phyloP scores from a whole-genome alignment of 2,329 filamentous ascomycete genomes.

The Fusarium gaditjirri region DNA sequence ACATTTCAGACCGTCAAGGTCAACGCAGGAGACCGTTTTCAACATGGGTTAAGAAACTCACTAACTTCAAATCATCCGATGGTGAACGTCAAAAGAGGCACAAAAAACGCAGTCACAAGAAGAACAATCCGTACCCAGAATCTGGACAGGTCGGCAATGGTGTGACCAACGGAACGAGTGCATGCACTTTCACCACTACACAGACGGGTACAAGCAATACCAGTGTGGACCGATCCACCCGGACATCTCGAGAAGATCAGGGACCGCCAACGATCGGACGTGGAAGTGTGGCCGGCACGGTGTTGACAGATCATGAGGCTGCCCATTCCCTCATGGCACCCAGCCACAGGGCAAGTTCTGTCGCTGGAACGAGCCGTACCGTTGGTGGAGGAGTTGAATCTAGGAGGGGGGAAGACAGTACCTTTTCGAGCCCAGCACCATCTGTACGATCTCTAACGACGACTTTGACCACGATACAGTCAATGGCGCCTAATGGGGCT shows the following conservation, averaged over 20 bases:
- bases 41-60: constrained; percentile 92
- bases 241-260: constrained; percentile 68
- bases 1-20: constrained; percentile 66
- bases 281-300: constrained; percentile 80
- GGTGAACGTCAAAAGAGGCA: constrained; percentile 58
- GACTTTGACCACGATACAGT: constrained; percentile 87
- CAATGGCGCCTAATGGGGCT: constrained; percentile 68
- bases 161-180: constrained; percentile 55
- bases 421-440: constrained; percentile 84
- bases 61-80: constrained; percentile 82
- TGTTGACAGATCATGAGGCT: constrained; percentile 85
- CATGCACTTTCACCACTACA: constrained; percentile 66
- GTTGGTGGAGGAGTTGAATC: constrained; percentile 73
- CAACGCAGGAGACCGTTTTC: constrained; percentile 87
- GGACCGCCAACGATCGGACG: constrained; percentile 70
- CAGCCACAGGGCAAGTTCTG: constrained; percentile 74
- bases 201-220: constrained; percentile 62
- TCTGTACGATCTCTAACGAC: constrained; percentile 84
- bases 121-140: constrained; percentile 93
- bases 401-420: constrained; percentile 77
- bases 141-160: constrained; percentile 68
- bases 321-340: constrained; percentile 78
- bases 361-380: constrained; percentile 79
- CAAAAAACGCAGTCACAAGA: constrained; percentile 71
- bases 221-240: constrained; percentile 69